Conservation (phyloP, 345 rosid species). For the Aethionema arabicum region DNA sequence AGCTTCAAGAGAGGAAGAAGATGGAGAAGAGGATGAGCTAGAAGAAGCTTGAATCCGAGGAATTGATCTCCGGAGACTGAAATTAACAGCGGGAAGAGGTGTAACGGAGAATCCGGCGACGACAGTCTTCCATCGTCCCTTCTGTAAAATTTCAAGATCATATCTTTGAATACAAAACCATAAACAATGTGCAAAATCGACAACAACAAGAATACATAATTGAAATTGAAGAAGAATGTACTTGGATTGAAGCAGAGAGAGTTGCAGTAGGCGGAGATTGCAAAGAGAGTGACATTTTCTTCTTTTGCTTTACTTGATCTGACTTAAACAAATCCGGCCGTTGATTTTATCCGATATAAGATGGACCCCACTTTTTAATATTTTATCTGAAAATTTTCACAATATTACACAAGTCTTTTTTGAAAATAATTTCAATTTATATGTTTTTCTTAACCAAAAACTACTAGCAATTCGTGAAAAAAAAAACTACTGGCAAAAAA, state of each 20-base stretch:
- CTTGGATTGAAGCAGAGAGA: conserved; percentile 51
- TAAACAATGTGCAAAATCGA: conserved; percentile 1
- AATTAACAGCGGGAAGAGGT: conserved; percentile 42
- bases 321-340: conserved; percentile 30
- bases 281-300: conserved; percentile 69
- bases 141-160: conserved; percentile 29
- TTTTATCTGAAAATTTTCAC: conserved; percentile 3
- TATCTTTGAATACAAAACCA: background rate
- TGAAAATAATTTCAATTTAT: background rate
- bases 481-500: no score
- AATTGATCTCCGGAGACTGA: conserved; percentile 45
- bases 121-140: conserved; percentile 42
- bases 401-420: background rate
- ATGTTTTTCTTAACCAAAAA: no score
- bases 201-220: background rate
- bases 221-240: conserved; percentile 13
- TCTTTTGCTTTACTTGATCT: conserved; percentile 15
- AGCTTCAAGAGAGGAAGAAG: conserved; percentile 62
- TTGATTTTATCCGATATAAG: conserved; percentile 28
- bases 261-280: conserved; percentile 68
- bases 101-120: conserved; percentile 38
- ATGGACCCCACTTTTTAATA: conserved; percentile 17
- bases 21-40: conserved; percentile 44
- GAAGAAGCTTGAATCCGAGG: conserved; percentile 58
- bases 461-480: no score